phyloP scores from a whole-genome alignment of 2,329 filamentous ascomycete genomes.

The Fonsecaea monophora region DNA sequence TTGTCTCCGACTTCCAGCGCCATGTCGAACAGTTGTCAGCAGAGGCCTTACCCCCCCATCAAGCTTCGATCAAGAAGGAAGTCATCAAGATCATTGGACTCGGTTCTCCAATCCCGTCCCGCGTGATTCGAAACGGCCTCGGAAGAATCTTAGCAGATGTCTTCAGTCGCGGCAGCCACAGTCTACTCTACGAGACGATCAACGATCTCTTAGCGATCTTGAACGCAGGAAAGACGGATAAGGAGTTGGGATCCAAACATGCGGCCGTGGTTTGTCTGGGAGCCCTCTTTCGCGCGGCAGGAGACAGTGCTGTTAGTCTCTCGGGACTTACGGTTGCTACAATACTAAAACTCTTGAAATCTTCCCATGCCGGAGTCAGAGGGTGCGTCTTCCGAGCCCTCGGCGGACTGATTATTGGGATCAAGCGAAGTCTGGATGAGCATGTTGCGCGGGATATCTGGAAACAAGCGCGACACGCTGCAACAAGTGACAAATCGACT shows the following conservation, averaged over 20 bases:
- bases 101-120: conserved; percentile 77
- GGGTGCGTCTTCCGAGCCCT: conserved; percentile 78
- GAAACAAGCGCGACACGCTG: conserved; percentile 84
- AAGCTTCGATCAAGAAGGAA: conserved; percentile 91
- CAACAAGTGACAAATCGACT: conserved; percentile 78
- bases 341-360: conserved; percentile 79
- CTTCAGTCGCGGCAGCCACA: conserved; percentile 84
- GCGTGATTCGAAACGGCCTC: conserved; percentile 88
- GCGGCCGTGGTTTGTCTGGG: conserved; percentile 86
- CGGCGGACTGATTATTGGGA: conserved; percentile 76
- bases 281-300: conserved; percentile 87
- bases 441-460: conserved; percentile 84
- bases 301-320: conserved; percentile 87
- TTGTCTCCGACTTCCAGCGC: conserved; percentile 79
- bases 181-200: conserved; percentile 90
- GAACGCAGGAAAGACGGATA: conserved; percentile 76
- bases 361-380: conserved; percentile 80
- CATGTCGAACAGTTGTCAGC: conserved; percentile 76
- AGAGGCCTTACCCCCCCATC: conserved; percentile 85
- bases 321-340: conserved; percentile 76
- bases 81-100: conserved; percentile 91
- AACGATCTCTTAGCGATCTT: conserved; percentile 82
- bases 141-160: conserved; percentile 84
- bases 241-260: conserved; percentile 80
- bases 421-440: conserved; percentile 81